Conservation (phyloP, 1,284 basidiomycete species). For the Boletus smithii region DNA sequence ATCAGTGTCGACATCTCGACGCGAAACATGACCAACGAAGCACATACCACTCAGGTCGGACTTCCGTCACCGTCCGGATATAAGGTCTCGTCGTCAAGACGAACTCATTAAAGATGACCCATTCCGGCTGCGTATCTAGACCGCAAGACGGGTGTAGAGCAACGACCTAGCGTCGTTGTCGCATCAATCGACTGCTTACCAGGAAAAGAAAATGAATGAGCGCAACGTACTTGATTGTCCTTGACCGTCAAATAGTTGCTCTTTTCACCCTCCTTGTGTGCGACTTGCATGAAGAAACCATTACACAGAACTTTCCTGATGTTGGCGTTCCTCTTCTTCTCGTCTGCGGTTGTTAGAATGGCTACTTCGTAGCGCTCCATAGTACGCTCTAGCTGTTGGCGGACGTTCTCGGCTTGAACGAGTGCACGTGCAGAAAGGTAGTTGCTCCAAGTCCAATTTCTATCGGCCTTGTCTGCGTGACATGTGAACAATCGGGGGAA, state of each 20-base stretch:
- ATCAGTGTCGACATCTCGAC: neutral
- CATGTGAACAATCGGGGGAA: constrained; percentile 2
- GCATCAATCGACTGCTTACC: neutral
- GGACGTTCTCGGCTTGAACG: constrained; percentile 93
- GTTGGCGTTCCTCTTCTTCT: constrained; percentile 75
- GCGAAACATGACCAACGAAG: neutral
- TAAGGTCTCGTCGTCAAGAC: constrained; percentile 88
- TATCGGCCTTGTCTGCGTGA: constrained; percentile 62
- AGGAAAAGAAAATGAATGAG: neutral
- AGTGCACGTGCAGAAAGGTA: constrained; percentile 86
- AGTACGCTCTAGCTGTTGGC: constrained; percentile 82
- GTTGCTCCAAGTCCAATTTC: constrained; percentile 92
- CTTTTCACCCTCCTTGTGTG: constrained; percentile 94
- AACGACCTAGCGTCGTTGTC: constrained; percentile 57
- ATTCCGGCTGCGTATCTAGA: constrained; percentile 90
- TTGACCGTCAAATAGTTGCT: constrained; percentile 86
- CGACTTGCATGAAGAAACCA: constrained; percentile 99
- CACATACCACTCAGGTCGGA: constrained; percentile 83
- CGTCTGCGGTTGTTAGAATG: constrained; percentile 75
- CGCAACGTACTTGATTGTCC: constrained; percentile 72
- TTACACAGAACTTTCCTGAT: constrained; percentile 86
- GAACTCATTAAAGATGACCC: constrained; percentile 98
- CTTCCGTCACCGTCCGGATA: constrained; percentile 90
- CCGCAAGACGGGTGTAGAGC: constrained; percentile 94
- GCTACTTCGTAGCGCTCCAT: constrained; percentile 95